These are phyloP conservation scores for Aspergillus pseudoterreus DNA, from an alignment of 2,329 filamentous ascomycete genomes.

Conservation along the genomic window DNA sequence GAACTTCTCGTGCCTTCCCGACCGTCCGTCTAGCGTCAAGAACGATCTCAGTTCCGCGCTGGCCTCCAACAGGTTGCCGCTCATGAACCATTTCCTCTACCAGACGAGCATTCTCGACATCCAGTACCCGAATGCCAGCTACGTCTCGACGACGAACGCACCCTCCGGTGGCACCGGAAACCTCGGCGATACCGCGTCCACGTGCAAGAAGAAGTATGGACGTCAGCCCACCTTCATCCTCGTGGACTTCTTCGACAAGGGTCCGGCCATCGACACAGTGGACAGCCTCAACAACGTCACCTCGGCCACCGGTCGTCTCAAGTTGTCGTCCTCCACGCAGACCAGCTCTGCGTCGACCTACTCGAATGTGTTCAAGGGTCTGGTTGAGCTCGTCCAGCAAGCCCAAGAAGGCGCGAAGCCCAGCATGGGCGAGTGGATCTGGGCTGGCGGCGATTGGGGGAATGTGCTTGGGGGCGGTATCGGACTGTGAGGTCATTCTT, in stretches of 20 bases:
- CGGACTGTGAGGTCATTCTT: conserved; percentile 20
- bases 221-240: conserved; percentile 67
- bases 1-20: conserved; percentile 69
- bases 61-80: conserved; percentile 58
- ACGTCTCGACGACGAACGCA: conserved; percentile 64
- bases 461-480: conserved; percentile 39
- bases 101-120: conserved; percentile 49
- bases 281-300: conserved; percentile 64
- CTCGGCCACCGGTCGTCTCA: conserved; percentile 41
- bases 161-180: conserved; percentile 54
- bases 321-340: conserved; percentile 25
- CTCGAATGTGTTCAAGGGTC: conserved; percentile 35
- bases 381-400: conserved; percentile 35
- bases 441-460: conserved; percentile 42
- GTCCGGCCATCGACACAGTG: conserved; percentile 64
- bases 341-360: conserved; percentile 26
- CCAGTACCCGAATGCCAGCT: conserved; percentile 58
- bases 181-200: conserved; percentile 45
- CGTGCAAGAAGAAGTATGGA: conserved; percentile 59
- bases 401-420: conserved; percentile 36
- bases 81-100: conserved; percentile 81
- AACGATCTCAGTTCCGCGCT: conserved; percentile 51
- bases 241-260: conserved; percentile 76
- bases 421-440: conserved; percentile 42
- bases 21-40: conserved; percentile 57